Evolutionary conservation across 768 basidiomycete genomes (phyloP).

Genomic region (Paxillus involutus): DNA sequence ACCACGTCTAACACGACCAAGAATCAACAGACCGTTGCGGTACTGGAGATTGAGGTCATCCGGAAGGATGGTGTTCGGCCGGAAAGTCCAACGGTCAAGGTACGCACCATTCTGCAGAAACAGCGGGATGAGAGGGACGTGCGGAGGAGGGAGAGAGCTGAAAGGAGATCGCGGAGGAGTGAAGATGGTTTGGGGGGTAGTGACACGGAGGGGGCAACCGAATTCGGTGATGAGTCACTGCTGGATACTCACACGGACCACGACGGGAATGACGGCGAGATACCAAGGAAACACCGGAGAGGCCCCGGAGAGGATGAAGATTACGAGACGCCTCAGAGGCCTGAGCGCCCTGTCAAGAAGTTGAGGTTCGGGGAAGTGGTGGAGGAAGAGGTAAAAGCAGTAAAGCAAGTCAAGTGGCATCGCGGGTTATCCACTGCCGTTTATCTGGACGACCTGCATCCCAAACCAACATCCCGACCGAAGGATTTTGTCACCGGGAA

Average conservation of each 20-base stretch:
- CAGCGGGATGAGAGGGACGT: constrained; percentile 61
- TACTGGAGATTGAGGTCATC: constrained; percentile 69
- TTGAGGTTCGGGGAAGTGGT: constrained; percentile 36
- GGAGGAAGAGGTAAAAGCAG: constrained; percentile 27
- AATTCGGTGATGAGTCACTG: constrained; percentile 6
- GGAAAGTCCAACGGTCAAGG: constrained; percentile 76
- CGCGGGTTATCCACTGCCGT: constrained; percentile 60
- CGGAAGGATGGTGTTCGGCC: constrained; percentile 69
- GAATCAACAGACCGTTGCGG: constrained; percentile 67
- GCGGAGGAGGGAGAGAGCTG: constrained; percentile 58
- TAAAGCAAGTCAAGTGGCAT: constrained; percentile 78
- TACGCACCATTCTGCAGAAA: constrained; percentile 65
- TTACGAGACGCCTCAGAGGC: constrained; percentile 63
- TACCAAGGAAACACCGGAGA: constrained; percentile 44
- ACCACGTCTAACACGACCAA: constrained; percentile 70
- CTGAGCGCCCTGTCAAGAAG: constrained; percentile 41
- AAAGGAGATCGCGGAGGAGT: constrained; percentile 52
- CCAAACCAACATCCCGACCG: constrained; percentile 43
- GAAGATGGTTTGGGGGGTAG: constrained; percentile 29
- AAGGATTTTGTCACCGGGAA: constrained; percentile 46
- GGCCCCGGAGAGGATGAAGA: constrained; percentile 84
- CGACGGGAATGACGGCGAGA: constrained; percentile 28
- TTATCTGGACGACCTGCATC: constrained; percentile 62
- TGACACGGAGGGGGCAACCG: constrained; percentile 31
- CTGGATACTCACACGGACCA: constrained; percentile 4